Conservation (phyloP, 352 stramenopile species). For the Stramenopiles sp. region DNA sequence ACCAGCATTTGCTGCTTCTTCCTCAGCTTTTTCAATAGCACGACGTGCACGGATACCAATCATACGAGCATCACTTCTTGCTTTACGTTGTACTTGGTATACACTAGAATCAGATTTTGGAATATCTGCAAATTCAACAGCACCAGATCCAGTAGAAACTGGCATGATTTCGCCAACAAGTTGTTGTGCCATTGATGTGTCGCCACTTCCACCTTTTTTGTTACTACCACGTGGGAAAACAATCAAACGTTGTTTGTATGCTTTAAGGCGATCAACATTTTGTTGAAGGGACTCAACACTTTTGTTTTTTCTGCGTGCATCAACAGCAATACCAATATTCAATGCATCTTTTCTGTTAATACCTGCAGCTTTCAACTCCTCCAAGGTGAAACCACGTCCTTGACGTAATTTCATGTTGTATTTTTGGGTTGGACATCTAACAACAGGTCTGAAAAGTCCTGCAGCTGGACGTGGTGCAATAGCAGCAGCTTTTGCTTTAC, state of each 20-base stretch:
- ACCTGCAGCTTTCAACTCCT: slow-evolving; percentile 83
- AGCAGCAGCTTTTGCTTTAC: slow-evolving; percentile 88
- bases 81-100: not conserved
- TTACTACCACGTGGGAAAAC: slow-evolving; percentile 47
- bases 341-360: slow-evolving; percentile 81
- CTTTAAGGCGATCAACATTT: slow-evolving; percentile 95
- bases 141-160: not conserved
- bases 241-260: slow-evolving; percentile 95
- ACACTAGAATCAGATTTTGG: not conserved
- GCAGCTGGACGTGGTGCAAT: slow-evolving; percentile 86
- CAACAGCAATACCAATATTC: slow-evolving; percentile 93
- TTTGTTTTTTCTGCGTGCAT: slow-evolving; percentile 93
- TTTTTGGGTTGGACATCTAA: slow-evolving; percentile 92
- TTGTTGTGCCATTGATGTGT: not conserved
- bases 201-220: not conserved
- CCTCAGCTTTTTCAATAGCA: not conserved
- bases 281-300: slow-evolving; percentile 78
- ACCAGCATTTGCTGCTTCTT: not conserved
- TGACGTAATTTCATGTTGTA: slow-evolving; percentile 94
- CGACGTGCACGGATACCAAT: not conserved
- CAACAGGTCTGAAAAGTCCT: slow-evolving; percentile 79
- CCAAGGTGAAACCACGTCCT: slow-evolving; percentile 92
- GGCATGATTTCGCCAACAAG: not conserved
- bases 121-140: not conserved
- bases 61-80: not conserved